Evolutionary conservation across 306 rosid genomes (phyloP).

Genomic region (Begonia fuchsioides): DNA sequence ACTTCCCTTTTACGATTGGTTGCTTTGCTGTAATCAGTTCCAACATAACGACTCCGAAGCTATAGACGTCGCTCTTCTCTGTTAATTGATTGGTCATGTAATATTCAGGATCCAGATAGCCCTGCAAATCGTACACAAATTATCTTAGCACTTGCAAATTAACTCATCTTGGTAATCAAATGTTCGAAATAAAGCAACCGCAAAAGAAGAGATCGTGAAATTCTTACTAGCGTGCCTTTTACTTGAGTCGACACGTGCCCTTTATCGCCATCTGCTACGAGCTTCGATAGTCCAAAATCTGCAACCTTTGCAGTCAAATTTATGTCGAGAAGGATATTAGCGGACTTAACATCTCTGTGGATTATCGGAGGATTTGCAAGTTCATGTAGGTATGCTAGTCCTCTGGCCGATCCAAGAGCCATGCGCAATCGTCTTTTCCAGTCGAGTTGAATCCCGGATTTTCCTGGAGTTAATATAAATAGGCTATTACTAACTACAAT

Average conservation of each 20-base stretch:
- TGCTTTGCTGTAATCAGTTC: conserved; percentile 69
- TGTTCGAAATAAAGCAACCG: too few relatives aligned
- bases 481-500: too few relatives aligned
- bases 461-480: conserved; percentile 24
- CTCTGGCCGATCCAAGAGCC: conserved; percentile 93
- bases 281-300: conserved; percentile 90
- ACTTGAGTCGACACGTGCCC: conserved; percentile 93
- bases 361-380: conserved; percentile 96
- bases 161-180: too few relatives aligned
- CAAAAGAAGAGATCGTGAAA: too few relatives aligned
- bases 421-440: conserved; percentile 92
- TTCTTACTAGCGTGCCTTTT: conserved; percentile 80
- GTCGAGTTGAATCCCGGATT: conserved; percentile 59
- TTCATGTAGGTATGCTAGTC: conserved; percentile 82
- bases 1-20: conserved; percentile 82
- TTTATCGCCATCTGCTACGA: conserved; percentile 54
- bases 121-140: conserved; percentile 39
- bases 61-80: conserved; percentile 82
- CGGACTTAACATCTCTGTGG: conserved; percentile 81
- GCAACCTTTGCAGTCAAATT: conserved; percentile 83
- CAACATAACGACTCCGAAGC: conserved; percentile 87
- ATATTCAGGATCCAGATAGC: conserved; percentile 89
- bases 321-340: conserved; percentile 73
- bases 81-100: conserved; percentile 89
- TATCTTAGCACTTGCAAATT: too few relatives aligned